Base-by-base conservation (phyloP, 495 filamentous ascomycete species). In the Hamigera avellanea region DNA sequence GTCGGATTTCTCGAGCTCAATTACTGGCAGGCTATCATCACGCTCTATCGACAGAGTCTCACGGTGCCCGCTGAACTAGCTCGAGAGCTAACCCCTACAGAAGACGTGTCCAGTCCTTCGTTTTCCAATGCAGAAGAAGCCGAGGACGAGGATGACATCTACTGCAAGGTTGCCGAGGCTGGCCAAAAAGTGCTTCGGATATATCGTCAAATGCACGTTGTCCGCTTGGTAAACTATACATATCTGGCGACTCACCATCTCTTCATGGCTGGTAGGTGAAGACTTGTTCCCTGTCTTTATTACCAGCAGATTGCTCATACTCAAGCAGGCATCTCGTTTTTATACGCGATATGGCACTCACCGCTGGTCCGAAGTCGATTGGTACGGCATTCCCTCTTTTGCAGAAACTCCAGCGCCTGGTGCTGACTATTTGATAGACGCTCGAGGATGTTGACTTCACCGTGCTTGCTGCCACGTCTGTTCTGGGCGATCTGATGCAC, bases 301-400 rank as follows among this genome's bases (percentile, higher is more conserved):
- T 9, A 9, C 26, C 38, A 19, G 39, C 38, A 41, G 30, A 40
- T 26, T 32, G 28, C 37, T 57, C 21, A 57, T 26, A 12, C 38
- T 16, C 12, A 5, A 9, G 26, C 40, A 80, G 76, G 88, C 14
- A 94, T 95, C 34, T 91, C 89, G 3, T 96, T 95, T 54, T 72
- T 96, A 4, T 96, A 94, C 53, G 86, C 91, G 12, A 89, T 96
- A 29, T 96, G 89, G 89, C 91, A 96, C 53, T 95, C 89, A 6
- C 76, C 84, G 25, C 70, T 82, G 32, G 89, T 95, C 13, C 72
- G 87, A 44, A 86, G 80, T 53, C 76, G 79, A 26, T 62, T 95
- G 52, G 84, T 87, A 72, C 62, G 81, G 59, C 15, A 33, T 18
- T 31, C 12, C 26, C n/a, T 26, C 32, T 8, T n/a, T 18, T 40